Evolutionary conservation across 2,329 filamentous ascomycete species (phyloP), one percentile per base, ranked within the genome.

Genomic region (Fusarium tuaranense): DNA sequence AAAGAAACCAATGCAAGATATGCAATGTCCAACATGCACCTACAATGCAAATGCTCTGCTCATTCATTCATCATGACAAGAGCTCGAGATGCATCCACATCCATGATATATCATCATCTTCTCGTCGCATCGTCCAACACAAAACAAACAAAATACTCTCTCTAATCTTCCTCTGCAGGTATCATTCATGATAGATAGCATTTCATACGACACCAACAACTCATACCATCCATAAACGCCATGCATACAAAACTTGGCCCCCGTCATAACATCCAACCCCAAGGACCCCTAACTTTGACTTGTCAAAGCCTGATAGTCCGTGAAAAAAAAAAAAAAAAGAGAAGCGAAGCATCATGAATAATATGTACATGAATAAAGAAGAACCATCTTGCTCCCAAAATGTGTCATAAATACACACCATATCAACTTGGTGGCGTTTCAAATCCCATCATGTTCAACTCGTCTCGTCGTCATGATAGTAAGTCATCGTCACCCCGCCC

Each of bases 171-270:
- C 20, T 61, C 64, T 36, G 65, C 27, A 75, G 67, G 65, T 76
- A 76, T 74, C 73, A 69, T 66, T 76, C 67, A 58, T 62, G 38
- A 73, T 74, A 66, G 38, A 73, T 74, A 66, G 62, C 38, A 73
- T 68, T 68, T 68, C 44, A 68, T 59, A 73, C 39, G 51, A 34
- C 65, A 73, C 63, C 62, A 48, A 60, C 63, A 55, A 59, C 58
- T 55, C 57, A 41, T 65, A 69, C 73, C 73, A 65, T 68, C 67
- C 69, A 66, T 71, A 67, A 75, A 76, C 73, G 73, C 73, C 73
- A 67, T 67, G 68, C 73, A 58, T 74, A 65, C 65, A 69, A 63
- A 65, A 32, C 61, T 39, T 61, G 27, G 63, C 63, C 18, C 57
- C 41, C 44, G 32, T 53, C 59, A 68, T 63, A 20, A 70, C 63